Evolutionary conservation across 768 basidiomycete species (phyloP), one percentile per base, ranked within the genome.

Genomic region (Hortiboletus flavorubellus): DNA sequence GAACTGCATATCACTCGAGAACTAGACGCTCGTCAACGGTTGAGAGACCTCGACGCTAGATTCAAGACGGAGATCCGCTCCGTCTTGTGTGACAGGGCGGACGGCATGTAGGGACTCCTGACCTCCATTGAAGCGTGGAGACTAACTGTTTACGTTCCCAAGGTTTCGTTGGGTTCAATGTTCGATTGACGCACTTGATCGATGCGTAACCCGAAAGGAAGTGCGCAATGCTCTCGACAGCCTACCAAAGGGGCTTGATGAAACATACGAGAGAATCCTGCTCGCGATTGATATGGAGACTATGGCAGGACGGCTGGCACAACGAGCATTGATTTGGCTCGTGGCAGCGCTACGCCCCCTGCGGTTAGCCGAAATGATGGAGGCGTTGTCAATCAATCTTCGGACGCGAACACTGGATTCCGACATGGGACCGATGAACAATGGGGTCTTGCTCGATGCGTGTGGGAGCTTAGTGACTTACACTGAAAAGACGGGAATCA

Each of bases 401-500:
- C n/a, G 8, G 14, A 37, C 34, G 10, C 46, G 40, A 35, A 42
- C 26, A 21, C 34, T 54, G n/a, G 53, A 54, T 42, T 16, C 4
- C 1, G 46, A 48, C 10, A 23, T 47, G 4, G 34, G 46, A 16
- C 55, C 55, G 14, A 56, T 56, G 55, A 53, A 56, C 9, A 31
- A 3, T 8, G 46, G 46, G 4, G 53, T 40, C 0, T 42, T 55
- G 39, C 14, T 56, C 40, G 52, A 56, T 34, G 53, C 55, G 1
- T 56, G 55, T 16, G 53, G 55, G n/a, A 56, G 53, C 29, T 21
- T 56, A 3, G 45, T 56, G 16, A 55, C 55, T 3, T 56, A 55
- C 21, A 41, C 5, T 8, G 39, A 42, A 35, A 31, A 42, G n/a
- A 55, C 53, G 29, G 53, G 7, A 2, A 10, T 47, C 1, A 33